Evolutionary conservation across 805 yeast species (phyloP), one percentile per base, ranked within the genome.

Genomic region (Starmerella potacharoeniae): DNA sequence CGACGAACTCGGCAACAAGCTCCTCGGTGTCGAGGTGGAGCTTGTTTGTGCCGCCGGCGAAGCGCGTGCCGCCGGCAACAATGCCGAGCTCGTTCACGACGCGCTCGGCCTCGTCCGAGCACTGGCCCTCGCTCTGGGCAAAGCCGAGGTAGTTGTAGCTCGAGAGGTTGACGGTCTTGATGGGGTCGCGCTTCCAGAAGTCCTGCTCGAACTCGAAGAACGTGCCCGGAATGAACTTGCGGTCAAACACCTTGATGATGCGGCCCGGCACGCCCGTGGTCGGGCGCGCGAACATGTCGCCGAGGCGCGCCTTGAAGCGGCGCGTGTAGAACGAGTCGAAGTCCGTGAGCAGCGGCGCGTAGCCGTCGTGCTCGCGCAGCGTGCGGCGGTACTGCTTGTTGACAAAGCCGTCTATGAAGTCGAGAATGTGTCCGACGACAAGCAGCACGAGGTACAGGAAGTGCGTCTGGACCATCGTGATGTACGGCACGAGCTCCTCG

Each of bases 181-280:
- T 78, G 3, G 85, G 77, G 13, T 82, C 75, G 10, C 97, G 96
- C 40, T 35, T 16, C 34, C 34, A 37, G 34, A 36, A 28, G 34
- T 35, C 43, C 34, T 29, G 53, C 36, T 80, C 76, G 66, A 84
- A 87, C 54, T 79, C 75, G 41, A 75, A 75, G 66, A 81, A 81
- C 64, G 79, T 78, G 61, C 84, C 83, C 47, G 76, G 75, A 45
- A 16, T 30, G n/a, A 89, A 77, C 35, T 74, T 71, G 63, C 98
- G 80, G 64, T 88, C 90, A 64, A 84, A 82, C 64, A 95, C 83
- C 55, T 82, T 79, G 63, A 91, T 82, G 65, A 75, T 83, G 68
- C 99, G 81, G 31, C 99, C 99, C 1, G 99, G 97, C 22, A 91
- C 97, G 51, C 97, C 97, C 57, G 86, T 84, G n/a, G 95, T 87